Evolutionary conservation across 768 basidiomycete genomes (phyloP).

Genomic region (Mrakia blollopis): DNA sequence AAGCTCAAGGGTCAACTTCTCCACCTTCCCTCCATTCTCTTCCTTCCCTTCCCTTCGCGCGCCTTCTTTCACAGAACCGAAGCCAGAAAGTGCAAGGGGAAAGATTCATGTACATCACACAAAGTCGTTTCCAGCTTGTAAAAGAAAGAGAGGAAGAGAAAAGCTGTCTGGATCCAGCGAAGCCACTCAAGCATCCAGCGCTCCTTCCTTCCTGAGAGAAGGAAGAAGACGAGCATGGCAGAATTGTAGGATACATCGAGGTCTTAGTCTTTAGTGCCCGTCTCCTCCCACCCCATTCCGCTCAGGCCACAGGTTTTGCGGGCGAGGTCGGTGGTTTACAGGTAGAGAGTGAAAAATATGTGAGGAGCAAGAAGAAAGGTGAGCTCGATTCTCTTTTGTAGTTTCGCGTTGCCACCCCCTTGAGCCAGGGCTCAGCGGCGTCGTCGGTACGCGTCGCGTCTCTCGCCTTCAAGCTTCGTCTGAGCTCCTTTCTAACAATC

Average conservation of each 20-base stretch:
- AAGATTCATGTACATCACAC: neutral
- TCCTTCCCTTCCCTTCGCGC: neutral
- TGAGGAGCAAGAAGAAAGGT: neutral
- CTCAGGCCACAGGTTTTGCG: neutral
- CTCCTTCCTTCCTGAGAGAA: neutral
- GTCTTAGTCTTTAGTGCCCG: neutral
- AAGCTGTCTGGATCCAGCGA: neutral
- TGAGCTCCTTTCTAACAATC: no score
- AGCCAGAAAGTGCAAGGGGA: neutral
- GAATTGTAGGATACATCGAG: neutral
- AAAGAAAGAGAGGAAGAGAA: neutral
- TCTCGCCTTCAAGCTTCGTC: no score
- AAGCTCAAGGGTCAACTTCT: neutral
- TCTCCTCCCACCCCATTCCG: neutral
- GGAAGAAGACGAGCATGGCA: neutral
- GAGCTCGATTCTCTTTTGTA: neutral
- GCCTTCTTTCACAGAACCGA: neutral
- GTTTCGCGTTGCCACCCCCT: neutral
- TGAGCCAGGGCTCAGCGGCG: no score
- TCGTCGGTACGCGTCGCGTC: no score
- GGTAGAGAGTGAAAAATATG: neutral
- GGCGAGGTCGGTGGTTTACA: neutral
- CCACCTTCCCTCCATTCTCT: neutral
- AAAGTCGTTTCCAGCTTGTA: neutral
- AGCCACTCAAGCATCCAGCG: neutral